Percentiles rank a stretch among this genome's conserved stretches.
Evolutionary conservation across 495 filamentous ascomycete genomes (phyloP).

Genomic region (Talaromyces nanjingensis): DNA sequence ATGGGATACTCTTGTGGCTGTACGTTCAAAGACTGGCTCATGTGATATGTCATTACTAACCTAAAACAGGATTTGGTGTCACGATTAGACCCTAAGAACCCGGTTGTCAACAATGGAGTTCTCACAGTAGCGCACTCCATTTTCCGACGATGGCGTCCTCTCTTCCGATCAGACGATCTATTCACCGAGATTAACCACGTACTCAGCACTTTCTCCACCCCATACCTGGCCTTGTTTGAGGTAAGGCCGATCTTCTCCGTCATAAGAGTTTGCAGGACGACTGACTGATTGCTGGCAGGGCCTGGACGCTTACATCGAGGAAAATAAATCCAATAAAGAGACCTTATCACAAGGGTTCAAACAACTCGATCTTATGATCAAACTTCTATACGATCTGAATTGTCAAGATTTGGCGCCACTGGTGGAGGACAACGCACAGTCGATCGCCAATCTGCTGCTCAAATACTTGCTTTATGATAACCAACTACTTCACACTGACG

Average conservation of each 20-base stretch:
- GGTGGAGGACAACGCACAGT: slow-evolving; percentile 77
- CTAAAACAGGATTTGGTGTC: slow-evolving; percentile 70
- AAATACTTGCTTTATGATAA: slow-evolving; percentile 93
- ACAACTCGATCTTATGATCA: slow-evolving; percentile 77
- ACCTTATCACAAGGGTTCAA: slow-evolving; percentile 67
- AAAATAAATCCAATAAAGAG: slow-evolving; percentile 65
- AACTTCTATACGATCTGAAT: slow-evolving; percentile 90
- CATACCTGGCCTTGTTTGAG: slow-evolving; percentile 72
- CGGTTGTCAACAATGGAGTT: slow-evolving; percentile 81
- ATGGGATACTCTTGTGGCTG: slow-evolving; percentile 88
- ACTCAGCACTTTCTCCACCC: slow-evolving; percentile 67
- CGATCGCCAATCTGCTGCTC: slow-evolving; percentile 71
- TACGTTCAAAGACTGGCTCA: slow-evolving; percentile 23
- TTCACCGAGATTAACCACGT: slow-evolving; percentile 96
- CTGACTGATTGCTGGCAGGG: slow-evolving; percentile 38
- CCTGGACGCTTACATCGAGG: slow-evolving; percentile 69
- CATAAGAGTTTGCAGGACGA: background rate
- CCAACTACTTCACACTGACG: slow-evolving; percentile 67
- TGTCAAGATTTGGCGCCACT: slow-evolving; percentile 92
- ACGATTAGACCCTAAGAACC: slow-evolving; percentile 69
- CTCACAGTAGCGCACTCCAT: slow-evolving; percentile 97
- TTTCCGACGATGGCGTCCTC: slow-evolving; percentile 90
- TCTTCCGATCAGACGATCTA: slow-evolving; percentile 84
- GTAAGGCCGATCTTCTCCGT: slow-evolving; percentile 33
- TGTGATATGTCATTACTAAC: slow-evolving; percentile 10